Evolutionary conservation across 176 grass and related monocot species (phyloP).

Genomic region (Carex scoparia): DNA sequence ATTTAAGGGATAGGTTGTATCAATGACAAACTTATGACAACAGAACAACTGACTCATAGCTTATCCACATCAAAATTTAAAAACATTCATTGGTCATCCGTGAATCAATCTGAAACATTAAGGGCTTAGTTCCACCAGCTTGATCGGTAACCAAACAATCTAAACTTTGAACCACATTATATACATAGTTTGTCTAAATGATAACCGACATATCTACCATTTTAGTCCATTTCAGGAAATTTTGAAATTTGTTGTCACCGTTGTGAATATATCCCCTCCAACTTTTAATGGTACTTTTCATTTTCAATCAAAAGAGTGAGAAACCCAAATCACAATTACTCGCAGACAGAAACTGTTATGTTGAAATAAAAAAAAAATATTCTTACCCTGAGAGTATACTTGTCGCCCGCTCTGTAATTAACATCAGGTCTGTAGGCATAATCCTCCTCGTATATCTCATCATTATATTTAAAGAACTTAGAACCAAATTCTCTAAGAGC

Average conservation of each 20-base stretch:
- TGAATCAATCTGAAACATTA: not conserved
- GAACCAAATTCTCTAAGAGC: slow-evolving; percentile 33
- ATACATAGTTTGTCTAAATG: not conserved
- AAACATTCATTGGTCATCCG: not conserved
- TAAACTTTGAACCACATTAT: not conserved
- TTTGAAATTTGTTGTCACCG: not conserved
- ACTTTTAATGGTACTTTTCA: not conserved
- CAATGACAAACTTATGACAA: not conserved
- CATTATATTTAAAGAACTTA: slow-evolving; percentile 33
- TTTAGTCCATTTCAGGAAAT: not conserved
- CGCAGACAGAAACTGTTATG: not conserved
- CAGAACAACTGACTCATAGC: not conserved
- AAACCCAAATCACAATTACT: not conserved
- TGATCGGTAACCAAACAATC: not conserved
- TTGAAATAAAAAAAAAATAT: not conserved
- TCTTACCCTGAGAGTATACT: slow-evolving; percentile 54
- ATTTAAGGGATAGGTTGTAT: not conserved
- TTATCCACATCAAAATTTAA: not conserved
- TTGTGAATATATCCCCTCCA: not conserved
- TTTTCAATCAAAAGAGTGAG: not conserved
- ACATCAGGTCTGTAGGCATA: slow-evolving; percentile 62
- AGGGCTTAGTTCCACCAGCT: not conserved
- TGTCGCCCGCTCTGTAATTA: slow-evolving; percentile 37
- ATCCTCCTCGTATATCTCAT: slow-evolving; percentile 43
- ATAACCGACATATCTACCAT: not conserved